Evolutionary conservation across 2,329 filamentous ascomycete species (phyloP), one percentile per base, ranked within the genome.

Genomic region (Aspergillus amoenus): DNA sequence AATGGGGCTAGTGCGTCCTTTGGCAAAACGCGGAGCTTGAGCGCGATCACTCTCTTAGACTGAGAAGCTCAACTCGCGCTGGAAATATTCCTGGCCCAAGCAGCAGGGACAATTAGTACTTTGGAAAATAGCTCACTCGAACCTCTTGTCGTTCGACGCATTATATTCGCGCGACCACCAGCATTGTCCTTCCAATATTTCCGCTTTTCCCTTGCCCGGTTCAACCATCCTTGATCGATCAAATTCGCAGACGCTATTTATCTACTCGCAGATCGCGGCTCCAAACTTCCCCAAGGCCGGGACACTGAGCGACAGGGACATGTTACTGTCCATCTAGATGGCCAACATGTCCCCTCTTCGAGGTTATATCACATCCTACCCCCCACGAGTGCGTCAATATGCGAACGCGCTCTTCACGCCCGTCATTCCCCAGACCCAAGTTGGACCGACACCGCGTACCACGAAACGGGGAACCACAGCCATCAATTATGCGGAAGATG

Each of bases 401-500:
- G 90, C 89, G 73, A 97, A 97, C 79, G 91, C 93, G 39, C 86
- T 97, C 55, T 84, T 97, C 60, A 91, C 90, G 22, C 93, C 93
- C 37, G 87, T 94, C 61, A 84, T 93, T 60, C 90, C 89, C 61
- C 83, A 84, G 55, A 87, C 86, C 61, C 82, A 87, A 64, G 80
- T 81, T 56, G 87, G 86, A 22, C 84, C 88, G 40, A 79, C 84
- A 58, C 83, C 90, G 66, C 86, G 93, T 71, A 96, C 90, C n/a
- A 97, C 94, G 8, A 97, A 99, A 80, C 89, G 94, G 75, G 94
- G 94, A 57, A 97, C 94, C 2, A 94, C 91, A 34, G 90, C 93
- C 62, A 94, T 97, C 77, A 99, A 97, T 78, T 99, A 99, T 71
- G 93, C 94, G 22, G 94, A 99, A 73, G 93, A 97, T 73, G 93